Conservation (phyloP, 1,139 yeast genomes). For the Taphrina communis region DNA sequence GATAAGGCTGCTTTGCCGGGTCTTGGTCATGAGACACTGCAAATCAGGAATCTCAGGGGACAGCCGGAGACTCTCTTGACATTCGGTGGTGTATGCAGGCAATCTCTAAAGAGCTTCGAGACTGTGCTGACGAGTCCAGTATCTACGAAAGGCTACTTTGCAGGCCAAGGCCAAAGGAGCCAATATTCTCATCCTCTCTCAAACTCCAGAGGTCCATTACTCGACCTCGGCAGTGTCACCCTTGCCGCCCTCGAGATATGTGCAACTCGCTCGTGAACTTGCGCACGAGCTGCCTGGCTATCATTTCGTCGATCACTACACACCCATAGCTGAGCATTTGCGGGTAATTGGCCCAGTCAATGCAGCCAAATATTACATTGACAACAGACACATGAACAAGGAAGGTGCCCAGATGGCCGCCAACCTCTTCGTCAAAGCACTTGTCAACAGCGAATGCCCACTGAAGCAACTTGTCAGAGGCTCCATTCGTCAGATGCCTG, state of each 20-base stretch:
- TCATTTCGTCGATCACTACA: constrained; percentile 11
- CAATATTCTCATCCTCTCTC: constrained; percentile 8
- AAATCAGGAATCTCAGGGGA: constrained; percentile 8
- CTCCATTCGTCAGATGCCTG: background rate
- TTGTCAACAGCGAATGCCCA: background rate
- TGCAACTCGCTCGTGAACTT: background rate
- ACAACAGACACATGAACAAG: constrained; percentile 17
- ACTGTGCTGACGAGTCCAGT: constrained; percentile 2
- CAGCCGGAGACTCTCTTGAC: constrained; percentile 8
- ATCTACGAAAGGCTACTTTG: background rate
- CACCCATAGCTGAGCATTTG: background rate
- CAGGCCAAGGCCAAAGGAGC: constrained; percentile 4
- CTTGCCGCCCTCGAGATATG: constrained; percentile 3
- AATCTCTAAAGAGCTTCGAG: background rate
- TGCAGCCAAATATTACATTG: background rate
- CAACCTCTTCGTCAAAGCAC: background rate
- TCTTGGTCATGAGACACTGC: background rate
- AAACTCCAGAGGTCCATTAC: constrained; percentile 20
- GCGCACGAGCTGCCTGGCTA: constrained; percentile 13
- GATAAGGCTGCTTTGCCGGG: constrained; percentile 12
- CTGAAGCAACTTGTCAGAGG: background rate
- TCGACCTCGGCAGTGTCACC: constrained; percentile 4
- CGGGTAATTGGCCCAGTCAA: background rate
- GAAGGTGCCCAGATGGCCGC: constrained; percentile 16
- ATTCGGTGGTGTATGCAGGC: constrained; percentile 11